Evolutionary conservation across 306 rosid species (phyloP).

Genomic region (Purshia tridentata): DNA sequence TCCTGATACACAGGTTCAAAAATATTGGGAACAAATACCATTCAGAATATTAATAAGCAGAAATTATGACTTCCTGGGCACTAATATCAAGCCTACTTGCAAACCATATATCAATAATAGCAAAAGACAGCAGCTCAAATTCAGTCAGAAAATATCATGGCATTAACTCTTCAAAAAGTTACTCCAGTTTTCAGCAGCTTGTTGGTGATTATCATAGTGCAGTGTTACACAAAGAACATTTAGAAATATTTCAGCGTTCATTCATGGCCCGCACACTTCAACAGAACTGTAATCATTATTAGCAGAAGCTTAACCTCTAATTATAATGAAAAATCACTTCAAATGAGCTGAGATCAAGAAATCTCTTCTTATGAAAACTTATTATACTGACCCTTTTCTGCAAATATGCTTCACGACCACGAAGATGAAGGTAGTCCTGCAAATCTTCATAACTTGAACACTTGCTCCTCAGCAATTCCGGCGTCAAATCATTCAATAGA

Average conservation of each 20-base stretch:
- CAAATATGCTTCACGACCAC: constrained; percentile 85
- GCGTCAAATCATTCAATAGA: constrained; percentile 80
- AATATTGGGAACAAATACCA: background rate
- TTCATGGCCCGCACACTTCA: background rate
- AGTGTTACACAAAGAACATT: background rate
- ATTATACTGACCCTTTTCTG: constrained; percentile 68
- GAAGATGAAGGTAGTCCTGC: constrained; percentile 61
- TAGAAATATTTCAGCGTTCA: background rate
- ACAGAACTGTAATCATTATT: background rate
- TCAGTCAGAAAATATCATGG: background rate
- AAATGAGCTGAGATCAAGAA: background rate
- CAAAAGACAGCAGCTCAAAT: background rate
- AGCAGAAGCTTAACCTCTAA: background rate
- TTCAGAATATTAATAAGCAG: background rate
- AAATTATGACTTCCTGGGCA: background rate
- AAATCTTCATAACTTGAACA: constrained; percentile 67
- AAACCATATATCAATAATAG: background rate
- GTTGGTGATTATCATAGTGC: background rate
- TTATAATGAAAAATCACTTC: background rate
- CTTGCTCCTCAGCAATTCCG: constrained; percentile 63
- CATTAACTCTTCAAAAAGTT: background rate
- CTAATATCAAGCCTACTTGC: background rate
- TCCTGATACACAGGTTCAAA: constrained; percentile 39
- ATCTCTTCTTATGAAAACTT: background rate
- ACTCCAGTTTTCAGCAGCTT: background rate